Evolutionary conservation across 805 yeast genomes (phyloP), one percentile per base, ranked within the genome.

Genomic region (Vanderwaltozyma verrucispora): DNA sequence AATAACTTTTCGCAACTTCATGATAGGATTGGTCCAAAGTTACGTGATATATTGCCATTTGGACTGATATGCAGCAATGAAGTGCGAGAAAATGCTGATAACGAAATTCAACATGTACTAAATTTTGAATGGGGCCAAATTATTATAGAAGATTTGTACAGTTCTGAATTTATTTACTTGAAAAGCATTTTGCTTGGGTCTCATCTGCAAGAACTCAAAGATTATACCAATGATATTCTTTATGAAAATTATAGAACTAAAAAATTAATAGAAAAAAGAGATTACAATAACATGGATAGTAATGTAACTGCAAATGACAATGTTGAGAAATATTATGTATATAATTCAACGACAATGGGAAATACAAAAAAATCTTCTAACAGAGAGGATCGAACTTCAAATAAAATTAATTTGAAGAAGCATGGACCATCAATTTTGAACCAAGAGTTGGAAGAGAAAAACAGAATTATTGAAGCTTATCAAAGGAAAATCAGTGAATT

Each of bases 141-240:
- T 25, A 68, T 64, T 35, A 67, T 74, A 30, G 76, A 74, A 39
- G 71, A 70, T 51, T 72, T 77, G 12, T 72, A 69, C 25, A 69
- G 69, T 44, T 75, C 82, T 47, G 94, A 85, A 56, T 80, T 84
- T 53, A 64, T 80, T 15, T 67, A 73, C 33, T 69, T 85, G 60
- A 76, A 82, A 52, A 81, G 80, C 47, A 75, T 83, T 3, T 63
- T 85, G 39, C 69, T 85, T 49, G 80, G 81, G 38, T 78, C 89
- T 4, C 94, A 84, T 61, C 68, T 84, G 59, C 77, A 77, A 53
- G 95, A 85, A 48, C 76, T 85, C 59, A 83, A 81, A 62, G 94
- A 84, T 47, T 65, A 72, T 44, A 85, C 95, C 3, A 86, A 78
- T 56, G 79, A 79, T 50, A 65, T 71, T 27, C 67, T 85, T 45